Base-by-base conservation (phyloP, 2,329 filamentous ascomycete genomes). In the Monilinia laxa region DNA sequence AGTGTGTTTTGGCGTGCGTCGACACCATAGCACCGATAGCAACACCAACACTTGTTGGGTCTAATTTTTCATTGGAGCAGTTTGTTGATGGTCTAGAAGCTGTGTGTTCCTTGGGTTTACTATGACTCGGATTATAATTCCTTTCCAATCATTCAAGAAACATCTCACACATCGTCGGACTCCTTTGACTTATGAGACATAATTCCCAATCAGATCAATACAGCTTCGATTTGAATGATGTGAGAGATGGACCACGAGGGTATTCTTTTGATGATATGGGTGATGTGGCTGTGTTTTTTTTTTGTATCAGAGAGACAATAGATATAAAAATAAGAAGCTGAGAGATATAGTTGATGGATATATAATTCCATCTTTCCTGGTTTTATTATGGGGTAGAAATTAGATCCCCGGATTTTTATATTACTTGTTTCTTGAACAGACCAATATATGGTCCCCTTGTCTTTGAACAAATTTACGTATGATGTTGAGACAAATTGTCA, bases 381-480 rank as follows among this genome's bases (percentile, higher is more conserved):
- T n/a, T 25, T n/a, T 20, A 18, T 16, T 49, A 49, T 51, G 42
- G 57, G 57, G 56, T 59, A 59, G 42, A 35, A 47, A n/a, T 47
- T n/a, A 10, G 40, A 60, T 38, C 57, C 57, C 57, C 57, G 12
- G 57, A 51, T 35, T 60, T 60, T 60, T 35, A 23, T 49, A 60
- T 51, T 60, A 49, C 20, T 49, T 49, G 11, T 18, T 49, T 57
- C 12, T 58, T 51, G 45, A 60, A 60, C 58, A 60, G 58, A 23
- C 28, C 58, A 38, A 51, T 60, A 25, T 51, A 38, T 60, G 58
- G n/a, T 51, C 58, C 58, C 45, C 35, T 35, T 60, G 45, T 45
- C n/a, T 38, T 51, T 51, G 3, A 11, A 23, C 35, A 42, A 2
- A 35, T 35, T 59, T 35, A 35, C 31, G 31, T 2, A 20, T 31